Percentiles rank a stretch among this genome's conserved stretches.
These are phyloP conservation scores for Zea mays DNA, from an alignment of 176 grass and related monocot species.

Conservation along the genomic window Zm-B73-REFERENCE-NAM-5.0 NC_050100.1:27015001-27015500, in stretches of 20 bases:
- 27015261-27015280: neutral
- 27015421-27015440: slow-evolving; percentile 51
- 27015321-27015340: neutral
- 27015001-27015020: neutral
- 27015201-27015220: neutral
- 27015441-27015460: slow-evolving; percentile 80
- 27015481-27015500: slow-evolving; percentile 40
- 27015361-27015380: slow-evolving; percentile 9
- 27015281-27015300: slow-evolving; percentile 6
- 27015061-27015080: neutral
- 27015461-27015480: slow-evolving; percentile 70
- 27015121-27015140: slow-evolving; percentile 1
- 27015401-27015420: slow-evolving; percentile 30
- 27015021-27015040: neutral
- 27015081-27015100: slow-evolving; percentile 9
- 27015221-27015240: neutral
- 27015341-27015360: neutral
- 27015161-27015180: neutral
- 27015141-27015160: neutral
- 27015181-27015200: neutral
- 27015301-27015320: neutral
- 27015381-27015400: neutral
- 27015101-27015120: neutral
- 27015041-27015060: neutral
- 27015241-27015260: neutral